phyloP scores from a whole-genome alignment of 1,284 basidiomycete species.

The Phlebopus sp. region DNA sequence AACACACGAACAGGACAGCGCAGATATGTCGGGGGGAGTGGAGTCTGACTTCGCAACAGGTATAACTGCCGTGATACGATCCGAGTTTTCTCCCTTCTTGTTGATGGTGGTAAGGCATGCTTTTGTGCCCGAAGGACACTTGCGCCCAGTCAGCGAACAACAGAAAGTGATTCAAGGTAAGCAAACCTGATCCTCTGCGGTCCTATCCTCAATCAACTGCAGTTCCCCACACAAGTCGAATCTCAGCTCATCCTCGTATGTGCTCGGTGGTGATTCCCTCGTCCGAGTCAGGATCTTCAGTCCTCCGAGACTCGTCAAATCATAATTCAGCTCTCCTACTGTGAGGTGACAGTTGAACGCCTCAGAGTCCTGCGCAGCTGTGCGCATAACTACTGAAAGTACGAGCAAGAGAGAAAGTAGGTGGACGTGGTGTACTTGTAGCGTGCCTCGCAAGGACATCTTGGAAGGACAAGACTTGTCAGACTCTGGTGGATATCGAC shows the following conservation, averaged over 20 bases:
- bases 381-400: conserved; percentile 29
- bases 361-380: conserved; percentile 36
- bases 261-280: conserved; percentile 48
- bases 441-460: conserved; percentile 18
- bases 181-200: conserved; percentile 66
- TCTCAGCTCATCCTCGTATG: conserved; percentile 44
- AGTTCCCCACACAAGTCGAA: conserved; percentile 67
- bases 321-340: conserved; percentile 49
- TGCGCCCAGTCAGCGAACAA: conserved; percentile 7
- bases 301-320: conserved; percentile 54
- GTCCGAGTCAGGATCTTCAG: conserved; percentile 43
- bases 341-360: conserved; percentile 55
- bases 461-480: conserved; percentile 3
- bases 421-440: conserved; percentile 9
- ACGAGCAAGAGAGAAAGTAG: conserved; percentile 35
- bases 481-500: too few relatives aligned
- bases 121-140: conserved; percentile 68
- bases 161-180: conserved; percentile 1
- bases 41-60: conserved; percentile 54
- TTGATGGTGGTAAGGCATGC: conserved; percentile 72
- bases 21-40: conserved; percentile 39
- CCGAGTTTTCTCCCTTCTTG: conserved; percentile 47
- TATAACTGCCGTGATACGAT: conserved; percentile 65
- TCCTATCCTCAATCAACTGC: conserved; percentile 41
- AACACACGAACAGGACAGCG: conserved; percentile 45